Percentiles rank a stretch among this genome's conserved stretches.
Conservation (phyloP, 768 basidiomycete species). For the Gymnopilus dilepis region DNA sequence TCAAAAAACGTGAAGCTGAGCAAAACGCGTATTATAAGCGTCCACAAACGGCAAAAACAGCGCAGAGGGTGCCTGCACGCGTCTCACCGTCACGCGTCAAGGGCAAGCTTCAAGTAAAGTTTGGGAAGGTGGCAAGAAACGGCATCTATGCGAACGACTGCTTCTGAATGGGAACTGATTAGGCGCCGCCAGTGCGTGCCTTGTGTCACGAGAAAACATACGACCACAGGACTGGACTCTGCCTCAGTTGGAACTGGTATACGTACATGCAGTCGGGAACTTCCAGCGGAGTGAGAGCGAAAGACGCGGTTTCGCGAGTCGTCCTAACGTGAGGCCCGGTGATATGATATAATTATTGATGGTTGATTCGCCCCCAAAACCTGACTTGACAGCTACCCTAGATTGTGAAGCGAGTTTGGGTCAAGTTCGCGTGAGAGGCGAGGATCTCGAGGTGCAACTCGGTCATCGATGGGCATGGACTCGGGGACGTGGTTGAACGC, state of each 20-base stretch:
- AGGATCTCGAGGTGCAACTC: background rate
- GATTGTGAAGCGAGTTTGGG: constrained; percentile 5
- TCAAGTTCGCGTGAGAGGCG: background rate
- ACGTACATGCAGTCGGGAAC: background rate
- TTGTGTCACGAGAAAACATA: background rate
- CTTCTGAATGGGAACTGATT: background rate
- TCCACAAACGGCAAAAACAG: constrained; percentile 12
- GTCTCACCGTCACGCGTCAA: background rate
- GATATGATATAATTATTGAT: background rate
- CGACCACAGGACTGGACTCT: background rate
- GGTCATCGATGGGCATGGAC: constrained; percentile 5
- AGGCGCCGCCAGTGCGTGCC: constrained; percentile 2
- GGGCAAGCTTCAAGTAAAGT: background rate
- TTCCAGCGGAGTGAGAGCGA: constrained; percentile 1
- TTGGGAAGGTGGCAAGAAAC: background rate
- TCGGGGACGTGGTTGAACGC: background rate
- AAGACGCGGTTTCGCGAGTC: background rate
- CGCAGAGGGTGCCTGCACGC: constrained; percentile 7
- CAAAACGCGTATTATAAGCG: constrained; percentile 2
- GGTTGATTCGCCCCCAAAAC: constrained; percentile 2
- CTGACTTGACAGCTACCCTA: constrained; percentile 6
- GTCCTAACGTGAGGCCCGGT: background rate
- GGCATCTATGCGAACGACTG: background rate
- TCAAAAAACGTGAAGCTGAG: background rate
- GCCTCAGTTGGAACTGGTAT: too few relatives aligned